Percentiles rank a stretch among this genome's conserved stretches.
phyloP scores from a whole-genome alignment of 768 basidiomycete species.

The Megacollybia marginata region DNA sequence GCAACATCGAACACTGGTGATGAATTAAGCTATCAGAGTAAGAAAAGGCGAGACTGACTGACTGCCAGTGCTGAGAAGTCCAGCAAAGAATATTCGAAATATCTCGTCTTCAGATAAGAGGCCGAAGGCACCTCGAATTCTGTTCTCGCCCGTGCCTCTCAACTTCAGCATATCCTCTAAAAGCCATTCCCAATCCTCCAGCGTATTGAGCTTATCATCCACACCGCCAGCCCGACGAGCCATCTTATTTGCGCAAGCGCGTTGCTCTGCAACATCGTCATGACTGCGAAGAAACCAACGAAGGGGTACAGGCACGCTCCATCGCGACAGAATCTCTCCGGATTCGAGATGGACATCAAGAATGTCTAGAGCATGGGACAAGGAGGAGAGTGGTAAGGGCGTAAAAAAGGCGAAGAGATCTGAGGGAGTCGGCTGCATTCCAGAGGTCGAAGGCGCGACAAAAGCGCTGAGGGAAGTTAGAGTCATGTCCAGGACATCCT shows the following conservation, averaged over 20 bases:
- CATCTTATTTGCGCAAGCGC: constrained; percentile 82
- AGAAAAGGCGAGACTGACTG: constrained; percentile 30
- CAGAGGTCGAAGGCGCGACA: constrained; percentile 64
- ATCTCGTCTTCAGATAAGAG: constrained; percentile 65
- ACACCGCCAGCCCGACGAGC: constrained; percentile 58
- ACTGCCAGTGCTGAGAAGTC: constrained; percentile 84
- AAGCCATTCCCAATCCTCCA: constrained; percentile 81
- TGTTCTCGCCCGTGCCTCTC: constrained; percentile 52
- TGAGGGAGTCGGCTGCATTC: constrained; percentile 46
- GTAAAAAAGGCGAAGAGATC: constrained; percentile 80
- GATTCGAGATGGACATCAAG: constrained; percentile 92
- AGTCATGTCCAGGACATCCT: constrained; percentile 79
- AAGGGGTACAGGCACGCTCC: constrained; percentile 77
- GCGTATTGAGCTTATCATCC: constrained; percentile 43
- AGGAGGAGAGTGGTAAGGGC: constrained; percentile 62
- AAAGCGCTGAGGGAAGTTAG: constrained; percentile 74
- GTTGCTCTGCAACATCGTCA: constrained; percentile 58
- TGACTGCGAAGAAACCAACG: constrained; percentile 88
- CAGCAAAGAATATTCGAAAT: constrained; percentile 76
- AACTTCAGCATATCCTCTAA: constrained; percentile 89
- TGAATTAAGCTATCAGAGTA: constrained; percentile 1
- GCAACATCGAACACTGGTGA: constrained; percentile 61
- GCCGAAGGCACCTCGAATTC: constrained; percentile 73
- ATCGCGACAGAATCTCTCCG: constrained; percentile 85
- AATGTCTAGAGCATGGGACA: constrained; percentile 82